Conservation (phyloP, 2,329 filamentous ascomycete species). For the Colletotrichum chrysophilum region DNA sequence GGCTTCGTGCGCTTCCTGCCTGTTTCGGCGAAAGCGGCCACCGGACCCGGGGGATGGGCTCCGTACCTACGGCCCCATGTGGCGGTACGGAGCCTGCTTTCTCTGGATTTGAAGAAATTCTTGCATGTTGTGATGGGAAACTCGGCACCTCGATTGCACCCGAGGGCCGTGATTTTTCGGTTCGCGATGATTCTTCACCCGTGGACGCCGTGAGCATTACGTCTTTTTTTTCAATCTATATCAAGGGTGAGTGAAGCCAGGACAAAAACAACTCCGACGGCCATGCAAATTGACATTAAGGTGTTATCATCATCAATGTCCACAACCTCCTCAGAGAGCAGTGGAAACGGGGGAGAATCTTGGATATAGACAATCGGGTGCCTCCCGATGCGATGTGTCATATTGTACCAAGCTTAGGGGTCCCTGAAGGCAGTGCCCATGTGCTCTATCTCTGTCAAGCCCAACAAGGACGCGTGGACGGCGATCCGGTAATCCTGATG, state of each 20-base stretch:
- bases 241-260: accelerated
- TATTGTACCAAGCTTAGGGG: not conserved
- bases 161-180: not conserved
- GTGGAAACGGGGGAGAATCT: not conserved
- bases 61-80: not conserved
- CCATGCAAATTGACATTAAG: accelerated
- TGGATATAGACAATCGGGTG: not conserved
- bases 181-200: not conserved
- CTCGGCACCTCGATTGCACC: not conserved
- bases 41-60: not conserved
- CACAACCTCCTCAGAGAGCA: not conserved
- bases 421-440: not conserved
- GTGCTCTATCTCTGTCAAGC: not conserved
- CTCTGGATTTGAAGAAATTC: not conserved
- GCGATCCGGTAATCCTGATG: not conserved
- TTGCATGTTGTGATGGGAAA: not conserved
- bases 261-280: not conserved
- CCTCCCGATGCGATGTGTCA: not conserved
- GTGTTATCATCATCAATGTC: accelerated
- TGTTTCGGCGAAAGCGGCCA: not conserved
- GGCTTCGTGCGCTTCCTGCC: not conserved
- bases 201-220: not conserved
- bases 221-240: not conserved
- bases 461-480: not conserved
- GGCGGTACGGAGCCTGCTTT: not conserved